These are phyloP conservation scores for Wickerhamomyces bovis DNA, from an alignment of 805 yeast genomes.

Conservation along the genomic window DNA sequence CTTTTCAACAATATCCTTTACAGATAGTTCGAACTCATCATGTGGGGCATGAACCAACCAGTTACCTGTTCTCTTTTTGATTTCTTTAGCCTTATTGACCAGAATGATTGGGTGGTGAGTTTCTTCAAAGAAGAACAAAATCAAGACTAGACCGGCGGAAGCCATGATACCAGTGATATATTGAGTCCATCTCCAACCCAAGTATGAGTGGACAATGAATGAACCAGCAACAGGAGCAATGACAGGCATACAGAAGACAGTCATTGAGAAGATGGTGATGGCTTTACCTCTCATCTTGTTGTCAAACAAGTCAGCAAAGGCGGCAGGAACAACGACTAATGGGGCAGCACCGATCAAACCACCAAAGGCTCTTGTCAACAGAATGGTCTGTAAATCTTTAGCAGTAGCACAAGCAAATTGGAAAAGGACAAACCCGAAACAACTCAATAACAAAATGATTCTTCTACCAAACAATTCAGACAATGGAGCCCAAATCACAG, in stretches of 20 bases:
- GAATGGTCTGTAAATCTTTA: conserved; percentile 67
- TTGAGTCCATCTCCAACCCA: conserved; percentile 83
- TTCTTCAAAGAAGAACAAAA: conserved; percentile 49
- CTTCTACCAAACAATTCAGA: conserved; percentile 77
- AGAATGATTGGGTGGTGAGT: conserved; percentile 68
- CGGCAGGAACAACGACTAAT: conserved; percentile 79
- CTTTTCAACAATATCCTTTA: conserved; percentile 55
- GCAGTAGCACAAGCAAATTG: conserved; percentile 75
- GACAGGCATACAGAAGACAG: conserved; percentile 76
- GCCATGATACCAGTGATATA: conserved; percentile 65
- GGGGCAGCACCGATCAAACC: conserved; percentile 85
- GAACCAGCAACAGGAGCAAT: conserved; percentile 77
- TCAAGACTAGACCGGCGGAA: conserved; percentile 33
- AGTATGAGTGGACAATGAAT: conserved; percentile 49
- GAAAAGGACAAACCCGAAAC: conserved; percentile 52
- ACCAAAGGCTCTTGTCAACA: conserved; percentile 73
- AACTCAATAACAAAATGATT: conserved; percentile 49
- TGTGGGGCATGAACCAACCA: conserved; percentile 82
- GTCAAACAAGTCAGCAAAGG: conserved; percentile 76
- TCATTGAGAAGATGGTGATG: conserved; percentile 60
- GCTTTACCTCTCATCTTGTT: conserved; percentile 69
- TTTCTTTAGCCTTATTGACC: conserved; percentile 51
- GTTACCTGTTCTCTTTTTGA: conserved; percentile 66
- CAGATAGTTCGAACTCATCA: conserved; percentile 51
- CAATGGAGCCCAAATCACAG: conserved; percentile 83